Evolutionary conservation across 2,329 filamentous ascomycete species (phyloP).

Genomic region (Remersonia thermophila): DNA sequence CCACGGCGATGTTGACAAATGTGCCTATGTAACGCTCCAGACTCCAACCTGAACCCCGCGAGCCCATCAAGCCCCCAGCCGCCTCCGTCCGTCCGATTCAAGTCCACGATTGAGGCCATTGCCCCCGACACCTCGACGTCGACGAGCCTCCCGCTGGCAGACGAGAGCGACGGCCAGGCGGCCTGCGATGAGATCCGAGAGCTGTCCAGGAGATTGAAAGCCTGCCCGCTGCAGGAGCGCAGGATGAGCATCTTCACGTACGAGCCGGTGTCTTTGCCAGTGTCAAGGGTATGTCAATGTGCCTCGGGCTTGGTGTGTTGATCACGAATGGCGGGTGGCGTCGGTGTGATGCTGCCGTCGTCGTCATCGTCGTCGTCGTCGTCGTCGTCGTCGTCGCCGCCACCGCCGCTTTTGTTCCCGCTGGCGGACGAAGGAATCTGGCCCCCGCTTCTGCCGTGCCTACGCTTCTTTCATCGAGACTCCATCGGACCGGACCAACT

Average conservation of each 20-base stretch:
- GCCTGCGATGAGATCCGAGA: constrained; percentile 55
- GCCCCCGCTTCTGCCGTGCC: no score
- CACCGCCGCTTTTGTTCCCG: no score
- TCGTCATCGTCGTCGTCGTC: no score
- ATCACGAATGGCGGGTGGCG: no score
- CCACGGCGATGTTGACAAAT: no score
- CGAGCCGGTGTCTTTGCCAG: constrained; percentile 79
- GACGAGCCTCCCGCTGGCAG: constrained; percentile 14
- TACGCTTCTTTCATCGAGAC: no score
- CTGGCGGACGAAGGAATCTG: no score
- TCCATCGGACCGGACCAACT: no score
- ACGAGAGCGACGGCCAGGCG: constrained; percentile 25
- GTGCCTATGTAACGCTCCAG: constrained; percentile 2
- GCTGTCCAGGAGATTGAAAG: constrained; percentile 60
- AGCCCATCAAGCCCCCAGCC: constrained; percentile 4
- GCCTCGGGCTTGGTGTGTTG: no score
- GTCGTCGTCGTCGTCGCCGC: no score
- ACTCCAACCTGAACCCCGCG: not conserved
- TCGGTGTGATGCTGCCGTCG: no score
- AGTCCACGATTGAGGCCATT: constrained; percentile 59
- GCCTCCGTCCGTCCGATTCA: constrained; percentile 53
- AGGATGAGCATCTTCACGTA: constrained; percentile 80
- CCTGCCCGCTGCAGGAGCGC: constrained; percentile 64
- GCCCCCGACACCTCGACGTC: constrained; percentile 30
- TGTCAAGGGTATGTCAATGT: constrained; percentile 56